A percentile compares a stretch with the other conserved stretches of the same genome.
Conservation (phyloP, 768 basidiomycete species). For the Cyathus striatus region DNA sequence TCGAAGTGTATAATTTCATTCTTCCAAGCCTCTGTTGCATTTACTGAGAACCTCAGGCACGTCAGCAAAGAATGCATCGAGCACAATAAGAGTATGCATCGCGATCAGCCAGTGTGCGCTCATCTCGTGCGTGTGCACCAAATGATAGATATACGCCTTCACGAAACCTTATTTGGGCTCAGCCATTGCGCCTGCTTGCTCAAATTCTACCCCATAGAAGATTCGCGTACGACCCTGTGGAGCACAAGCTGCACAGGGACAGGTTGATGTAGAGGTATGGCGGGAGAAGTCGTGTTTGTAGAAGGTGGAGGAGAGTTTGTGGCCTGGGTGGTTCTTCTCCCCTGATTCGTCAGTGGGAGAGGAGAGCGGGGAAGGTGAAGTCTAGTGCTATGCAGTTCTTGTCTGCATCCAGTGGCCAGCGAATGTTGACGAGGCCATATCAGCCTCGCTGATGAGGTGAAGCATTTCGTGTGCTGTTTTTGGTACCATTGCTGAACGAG, state of each 20-base stretch:
- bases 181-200: not conserved
- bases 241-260: not conserved
- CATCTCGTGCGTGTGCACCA: too few relatives aligned
- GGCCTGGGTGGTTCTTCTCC: too few relatives aligned
- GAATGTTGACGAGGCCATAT: constrained; percentile 75
- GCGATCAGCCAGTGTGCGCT: not conserved
- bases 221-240: not conserved
- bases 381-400: constrained; percentile 73
- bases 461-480: constrained; percentile 75
- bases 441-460: constrained; percentile 53
- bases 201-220: not conserved
- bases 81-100: not conserved
- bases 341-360: too few relatives aligned
- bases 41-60: too few relatives aligned
- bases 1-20: too few relatives aligned
- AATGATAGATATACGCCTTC: not conserved
- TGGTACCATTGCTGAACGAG: constrained; percentile 53
- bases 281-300: too few relatives aligned
- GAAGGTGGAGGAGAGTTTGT: too few relatives aligned
- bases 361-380: constrained; percentile 65
- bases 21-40: too few relatives aligned
- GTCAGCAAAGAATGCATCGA: too few relatives aligned
- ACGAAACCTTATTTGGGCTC: not conserved
- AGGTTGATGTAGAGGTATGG: too few relatives aligned
- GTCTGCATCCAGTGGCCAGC: constrained; percentile 67